phyloP scores from a whole-genome alignment of 2,329 filamentous ascomycete genomes.

The Leptodontidium sp. region DNA sequence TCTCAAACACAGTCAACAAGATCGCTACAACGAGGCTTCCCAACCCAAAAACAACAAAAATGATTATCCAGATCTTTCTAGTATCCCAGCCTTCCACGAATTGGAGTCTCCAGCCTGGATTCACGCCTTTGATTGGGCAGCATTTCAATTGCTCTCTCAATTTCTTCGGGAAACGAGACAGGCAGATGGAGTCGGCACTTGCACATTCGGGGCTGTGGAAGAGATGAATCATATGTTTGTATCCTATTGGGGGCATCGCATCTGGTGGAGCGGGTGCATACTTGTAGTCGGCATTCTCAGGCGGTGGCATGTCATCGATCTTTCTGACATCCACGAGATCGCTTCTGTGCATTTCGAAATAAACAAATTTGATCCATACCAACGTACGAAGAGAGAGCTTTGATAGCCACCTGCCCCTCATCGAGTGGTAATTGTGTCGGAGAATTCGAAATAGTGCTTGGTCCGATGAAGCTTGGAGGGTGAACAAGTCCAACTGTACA shows the following conservation, averaged over 20 bases:
- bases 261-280: constrained; percentile 35
- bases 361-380: constrained; percentile 37
- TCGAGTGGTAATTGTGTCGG: constrained; percentile 23
- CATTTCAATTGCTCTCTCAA: constrained; percentile 34
- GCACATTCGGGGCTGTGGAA: constrained; percentile 34
- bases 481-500: constrained; percentile 33
- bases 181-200: constrained; percentile 26
- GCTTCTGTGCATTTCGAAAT: constrained; percentile 35
- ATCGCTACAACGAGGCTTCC: constrained; percentile 35
- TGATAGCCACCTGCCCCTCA: constrained; percentile 24
- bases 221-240: constrained; percentile 35
- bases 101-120: constrained; percentile 39
- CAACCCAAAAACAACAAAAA: constrained; percentile 31
- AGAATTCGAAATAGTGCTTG: constrained; percentile 33
- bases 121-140: constrained; percentile 23
- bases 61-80: constrained; percentile 34
- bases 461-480: constrained; percentile 27
- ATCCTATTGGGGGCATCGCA: constrained; percentile 35
- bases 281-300: constrained; percentile 29
- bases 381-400: constrained; percentile 31
- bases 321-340: constrained; percentile 36
- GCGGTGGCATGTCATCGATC: constrained; percentile 35
- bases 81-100: constrained; percentile 37
- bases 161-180: constrained; percentile 39
- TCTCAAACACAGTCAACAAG: constrained; percentile 30